Base-by-base conservation (phyloP, 2,329 filamentous ascomycete genomes). In the Paradendryphiella salina region DNA sequence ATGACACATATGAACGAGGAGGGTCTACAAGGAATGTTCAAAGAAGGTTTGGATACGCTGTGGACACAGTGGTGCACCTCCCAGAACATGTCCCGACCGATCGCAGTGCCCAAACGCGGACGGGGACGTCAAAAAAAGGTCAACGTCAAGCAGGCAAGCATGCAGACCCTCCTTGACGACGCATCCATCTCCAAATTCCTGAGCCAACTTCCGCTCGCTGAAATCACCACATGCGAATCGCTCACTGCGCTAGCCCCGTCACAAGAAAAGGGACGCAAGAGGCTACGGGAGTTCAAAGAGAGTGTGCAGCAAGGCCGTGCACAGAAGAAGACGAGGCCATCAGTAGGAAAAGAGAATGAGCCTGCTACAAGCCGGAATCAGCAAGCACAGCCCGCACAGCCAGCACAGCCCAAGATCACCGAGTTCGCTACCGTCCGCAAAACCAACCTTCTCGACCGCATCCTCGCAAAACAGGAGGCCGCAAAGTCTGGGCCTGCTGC, bases 231-330 rank as follows among this genome's bases (percentile, higher is more conserved):
- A 28, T 82, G 82, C 67, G 73, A 77, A 4, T 81, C 82, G 0
- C 66, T 81, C 10, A 68, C 73, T 21, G 82, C 81, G 47, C 76
- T 80, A 15, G 80, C 83, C 10, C 81, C 83, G 1, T 60, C 86
- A 5, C 76, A 86, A 21, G 78, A 80, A 40, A 88, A 85, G 64
- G 87, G 87, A 23, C 85, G 89, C 59, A 82, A 82, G 52, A 82
- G 85, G 6, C 77, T 92, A n/a, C 79, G 84, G 50, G 84, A 87
- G 41, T 77, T 92, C 60, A 89, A 86, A 70, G 79, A 80, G 40
- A 83, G 79, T 52, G 79, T 87, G n/a, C 62, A 67, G 32, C 64
- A 73, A 28, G 66, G 67, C 18, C 58, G 70, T 46, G 41, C 63
- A 14, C 58, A 64, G 51, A 71, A 72, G 57, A 67, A 69, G 56